Conservation (phyloP, 257 asterid genomes). For the Solanum piurae region DNA sequence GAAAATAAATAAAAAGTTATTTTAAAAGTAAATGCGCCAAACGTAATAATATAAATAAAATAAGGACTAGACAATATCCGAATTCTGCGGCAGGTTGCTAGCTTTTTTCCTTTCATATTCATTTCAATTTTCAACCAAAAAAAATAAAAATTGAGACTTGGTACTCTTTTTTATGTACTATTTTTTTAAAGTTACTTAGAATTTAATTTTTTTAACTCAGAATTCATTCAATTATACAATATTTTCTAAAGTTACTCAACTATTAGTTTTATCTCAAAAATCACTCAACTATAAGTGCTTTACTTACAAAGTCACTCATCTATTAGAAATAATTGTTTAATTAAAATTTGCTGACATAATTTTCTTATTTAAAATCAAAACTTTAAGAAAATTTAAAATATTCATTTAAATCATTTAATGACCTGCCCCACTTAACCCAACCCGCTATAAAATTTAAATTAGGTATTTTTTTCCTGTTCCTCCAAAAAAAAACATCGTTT, state of each 20-base stretch:
- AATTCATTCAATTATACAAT: too few relatives aligned
- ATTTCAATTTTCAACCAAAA: background rate
- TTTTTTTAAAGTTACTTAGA: too few relatives aligned
- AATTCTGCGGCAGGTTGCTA: background rate
- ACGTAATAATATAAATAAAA: background rate
- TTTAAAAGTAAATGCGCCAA: background rate
- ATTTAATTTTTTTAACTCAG: too few relatives aligned
- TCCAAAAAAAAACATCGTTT: too few relatives aligned
- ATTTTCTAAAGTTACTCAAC: too few relatives aligned
- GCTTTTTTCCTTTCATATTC: background rate
- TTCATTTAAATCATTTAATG: background rate
- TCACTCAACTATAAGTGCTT: too few relatives aligned
- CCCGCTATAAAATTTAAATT: too few relatives aligned
- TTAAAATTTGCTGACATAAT: background rate
- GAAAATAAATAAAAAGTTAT: background rate
- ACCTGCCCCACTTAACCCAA: background rate
- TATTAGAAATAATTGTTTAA: background rate
- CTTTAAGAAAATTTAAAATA: too few relatives aligned
- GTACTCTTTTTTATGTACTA: too few relatives aligned
- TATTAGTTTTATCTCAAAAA: too few relatives aligned
- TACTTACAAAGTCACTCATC: background rate
- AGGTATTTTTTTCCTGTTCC: too few relatives aligned
- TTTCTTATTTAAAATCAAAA: background rate
- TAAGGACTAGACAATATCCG: background rate
- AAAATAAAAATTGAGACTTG: too few relatives aligned